A percentile compares a stretch with the other conserved stretches of the same genome.
Evolutionary conservation across 257 asterid species (phyloP).

Genomic region (Buddleja alternifolia): DNA sequence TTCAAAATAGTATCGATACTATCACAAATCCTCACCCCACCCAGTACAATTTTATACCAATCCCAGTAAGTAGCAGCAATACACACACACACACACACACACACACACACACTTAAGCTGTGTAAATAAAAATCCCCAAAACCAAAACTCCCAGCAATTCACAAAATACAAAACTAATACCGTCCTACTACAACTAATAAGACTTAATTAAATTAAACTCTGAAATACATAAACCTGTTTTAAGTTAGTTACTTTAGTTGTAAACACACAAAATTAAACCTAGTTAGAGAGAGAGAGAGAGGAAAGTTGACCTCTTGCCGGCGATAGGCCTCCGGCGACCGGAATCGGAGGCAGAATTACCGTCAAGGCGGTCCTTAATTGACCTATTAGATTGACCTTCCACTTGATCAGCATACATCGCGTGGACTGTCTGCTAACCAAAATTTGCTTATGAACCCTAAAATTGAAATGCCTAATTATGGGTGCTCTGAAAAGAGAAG

Average conservation of each 20-base stretch:
- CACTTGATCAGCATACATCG: conserved; percentile 87
- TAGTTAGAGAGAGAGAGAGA: background rate
- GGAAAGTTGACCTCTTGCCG: conserved; percentile 66
- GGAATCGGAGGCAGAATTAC: conserved; percentile 45
- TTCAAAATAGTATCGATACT: background rate
- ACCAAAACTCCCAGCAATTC: conserved; percentile 5
- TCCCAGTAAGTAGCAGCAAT: too few relatives aligned
- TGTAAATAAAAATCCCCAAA: background rate
- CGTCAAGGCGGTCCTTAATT: conserved; percentile 76
- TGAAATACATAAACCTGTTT: too few relatives aligned
- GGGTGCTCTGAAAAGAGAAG: background rate
- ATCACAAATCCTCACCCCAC: background rate
- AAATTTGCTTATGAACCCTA: conserved; percentile 40
- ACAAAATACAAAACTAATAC: background rate
- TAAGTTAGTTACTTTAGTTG: too few relatives aligned
- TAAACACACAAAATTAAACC: background rate
- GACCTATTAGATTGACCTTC: conserved; percentile 68
- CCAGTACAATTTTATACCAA: too few relatives aligned
- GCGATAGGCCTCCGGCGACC: conserved; percentile 58
- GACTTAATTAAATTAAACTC: background rate
- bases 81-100: background rate
- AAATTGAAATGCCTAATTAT: conserved; percentile 25
- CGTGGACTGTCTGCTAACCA: conserved; percentile 30
- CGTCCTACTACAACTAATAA: background rate
- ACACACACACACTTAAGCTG: conserved; percentile 2